Percentiles rank a stretch among this genome's conserved stretches.
phyloP scores from a whole-genome alignment of 257 asterid genomes.

The Lithospermum erythrorhizon region DNA sequence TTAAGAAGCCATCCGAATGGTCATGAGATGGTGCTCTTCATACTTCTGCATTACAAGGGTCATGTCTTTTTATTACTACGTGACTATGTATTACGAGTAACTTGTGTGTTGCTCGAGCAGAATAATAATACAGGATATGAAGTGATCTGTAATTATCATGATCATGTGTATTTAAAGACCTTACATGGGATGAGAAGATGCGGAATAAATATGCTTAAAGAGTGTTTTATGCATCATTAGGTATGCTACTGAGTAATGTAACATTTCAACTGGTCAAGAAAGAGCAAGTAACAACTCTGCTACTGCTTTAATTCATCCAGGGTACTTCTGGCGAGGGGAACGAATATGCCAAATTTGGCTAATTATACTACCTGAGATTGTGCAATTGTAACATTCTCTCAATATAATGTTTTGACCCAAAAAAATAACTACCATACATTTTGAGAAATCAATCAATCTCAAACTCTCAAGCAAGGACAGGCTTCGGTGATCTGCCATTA shows the following conservation, averaged over 20 bases:
- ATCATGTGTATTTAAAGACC: background rate
- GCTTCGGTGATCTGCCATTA: slow-evolving; percentile 43
- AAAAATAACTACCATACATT: slow-evolving; percentile 5
- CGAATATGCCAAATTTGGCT: too few species aligned
- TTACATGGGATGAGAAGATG: too few species aligned
- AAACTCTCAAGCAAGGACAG: slow-evolving; percentile 51
- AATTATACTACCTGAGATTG: too few species aligned
- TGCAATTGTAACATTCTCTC: too few species aligned
- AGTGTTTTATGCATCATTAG: background rate
- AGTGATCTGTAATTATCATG: too few species aligned
- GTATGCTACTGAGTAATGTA: too few species aligned
- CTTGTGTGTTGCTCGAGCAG: too few species aligned
- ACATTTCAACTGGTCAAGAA: too few species aligned
- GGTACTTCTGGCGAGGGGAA: too few species aligned
- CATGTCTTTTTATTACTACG: background rate
- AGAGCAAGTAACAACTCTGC: too few species aligned
- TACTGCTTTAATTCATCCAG: too few species aligned
- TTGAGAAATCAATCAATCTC: slow-evolving; percentile 7
- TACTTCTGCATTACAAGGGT: background rate
- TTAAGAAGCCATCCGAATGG: slow-evolving; percentile 70
- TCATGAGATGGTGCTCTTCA: slow-evolving; percentile 6
- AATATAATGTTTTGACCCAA: slow-evolving; percentile 12
- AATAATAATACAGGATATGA: background rate
- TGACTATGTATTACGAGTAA: too few species aligned
- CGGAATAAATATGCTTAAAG: background rate